Percentiles rank a stretch among this genome's conserved stretches.
phyloP scores from a whole-genome alignment of 202 grass and related monocot species.

The Saccharum hybrid region DNA sequence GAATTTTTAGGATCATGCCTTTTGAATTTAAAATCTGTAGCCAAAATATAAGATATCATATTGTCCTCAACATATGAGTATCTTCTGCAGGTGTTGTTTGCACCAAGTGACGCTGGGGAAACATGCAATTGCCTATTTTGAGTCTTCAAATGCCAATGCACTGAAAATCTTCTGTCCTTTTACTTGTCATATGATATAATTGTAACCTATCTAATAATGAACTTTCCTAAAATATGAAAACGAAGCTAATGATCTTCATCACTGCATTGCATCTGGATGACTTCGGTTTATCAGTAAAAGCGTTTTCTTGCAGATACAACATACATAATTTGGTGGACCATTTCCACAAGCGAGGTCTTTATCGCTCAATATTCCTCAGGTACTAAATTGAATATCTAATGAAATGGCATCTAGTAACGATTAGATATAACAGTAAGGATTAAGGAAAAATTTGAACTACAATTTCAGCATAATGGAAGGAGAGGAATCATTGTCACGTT shows the following conservation, averaged over 20 bases:
- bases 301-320: conserved; percentile 69
- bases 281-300: conserved; percentile 19
- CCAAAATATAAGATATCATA: neutral
- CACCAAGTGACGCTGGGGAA: conserved; percentile 27
- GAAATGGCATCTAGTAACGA: neutral
- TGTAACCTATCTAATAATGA: neutral
- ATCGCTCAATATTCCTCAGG: conserved; percentile 90
- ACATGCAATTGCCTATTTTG: conserved; percentile 18
- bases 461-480: conserved; percentile 99
- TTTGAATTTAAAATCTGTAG: neutral
- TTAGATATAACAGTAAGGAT: neutral
- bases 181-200: conserved; percentile 1
- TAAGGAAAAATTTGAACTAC: conserved; percentile 23
- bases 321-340: conserved; percentile 83
- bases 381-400: conserved; percentile 47
- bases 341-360: conserved; percentile 84
- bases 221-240: conserved; percentile 29
- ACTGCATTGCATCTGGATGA: conserved; percentile 17
- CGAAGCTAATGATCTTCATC: conserved; percentile 6
- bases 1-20: conserved; percentile 4
- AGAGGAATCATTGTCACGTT: conserved; percentile 69
- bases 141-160: conserved; percentile 27
- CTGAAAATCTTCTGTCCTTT: neutral
- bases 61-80: conserved; percentile 19
- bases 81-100: neutral